A percentile compares a stretch with the other conserved stretches of the same genome.
phyloP scores from a whole-genome alignment of 2,329 filamentous ascomycete species.

The Apiospora phragmitis region DNA sequence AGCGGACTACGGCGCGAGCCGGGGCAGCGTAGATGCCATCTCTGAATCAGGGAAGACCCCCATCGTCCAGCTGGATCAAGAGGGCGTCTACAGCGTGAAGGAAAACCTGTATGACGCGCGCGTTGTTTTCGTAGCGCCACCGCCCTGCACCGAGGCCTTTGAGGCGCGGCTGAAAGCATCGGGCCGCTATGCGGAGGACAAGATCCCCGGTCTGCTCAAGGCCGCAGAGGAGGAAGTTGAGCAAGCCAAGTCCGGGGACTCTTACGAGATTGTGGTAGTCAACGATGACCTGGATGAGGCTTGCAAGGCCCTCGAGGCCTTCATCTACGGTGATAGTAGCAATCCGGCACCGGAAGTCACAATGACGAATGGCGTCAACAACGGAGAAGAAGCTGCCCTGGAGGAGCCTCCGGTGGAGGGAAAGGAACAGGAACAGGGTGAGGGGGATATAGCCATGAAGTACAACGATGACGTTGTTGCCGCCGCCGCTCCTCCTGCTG shows the following conservation, averaged over 20 bases:
- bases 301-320: conserved; percentile 49
- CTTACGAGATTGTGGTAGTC: conserved; percentile 52
- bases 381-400: not conserved
- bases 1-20: conserved; percentile 57
- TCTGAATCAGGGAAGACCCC: conserved; percentile 60
- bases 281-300: conserved; percentile 52
- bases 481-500: not conserved
- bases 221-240: conserved; percentile 40
- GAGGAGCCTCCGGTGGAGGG: conserved; percentile 17
- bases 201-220: conserved; percentile 45
- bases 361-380: conserved; percentile 20
- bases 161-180: conserved; percentile 43
- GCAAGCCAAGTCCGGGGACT: conserved; percentile 44
- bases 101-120: conserved; percentile 58
- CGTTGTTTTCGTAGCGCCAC: conserved; percentile 52
- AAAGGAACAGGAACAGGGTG: conserved; percentile 8
- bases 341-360: conserved; percentile 16
- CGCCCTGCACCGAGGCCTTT: conserved; percentile 35
- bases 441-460: conserved; percentile 10
- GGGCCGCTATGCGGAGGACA: conserved; percentile 44
- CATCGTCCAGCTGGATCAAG: conserved; percentile 51
- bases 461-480: not conserved
- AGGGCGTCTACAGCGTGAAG: conserved; percentile 53
- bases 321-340: conserved; percentile 40
- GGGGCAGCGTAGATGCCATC: conserved; percentile 52